phyloP scores from a whole-genome alignment of 2,329 filamentous ascomycete genomes.

The Fonsecaea nubica region DNA sequence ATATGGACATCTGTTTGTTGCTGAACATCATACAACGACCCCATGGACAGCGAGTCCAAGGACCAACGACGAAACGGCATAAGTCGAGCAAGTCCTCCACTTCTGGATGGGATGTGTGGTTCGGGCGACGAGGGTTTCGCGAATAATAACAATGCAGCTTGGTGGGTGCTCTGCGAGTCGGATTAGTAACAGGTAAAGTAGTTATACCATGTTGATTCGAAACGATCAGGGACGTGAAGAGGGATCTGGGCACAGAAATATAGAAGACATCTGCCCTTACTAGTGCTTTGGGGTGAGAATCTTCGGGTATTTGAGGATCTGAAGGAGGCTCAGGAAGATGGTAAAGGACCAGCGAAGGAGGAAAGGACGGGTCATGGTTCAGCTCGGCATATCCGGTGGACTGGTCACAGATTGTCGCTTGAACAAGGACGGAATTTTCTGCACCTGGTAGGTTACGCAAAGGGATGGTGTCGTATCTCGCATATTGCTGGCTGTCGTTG shows the following conservation, averaged over 20 bases:
- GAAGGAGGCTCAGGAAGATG: not conserved
- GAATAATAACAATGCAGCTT: conserved; percentile 2
- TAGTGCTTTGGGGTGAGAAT: not conserved
- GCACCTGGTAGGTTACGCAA: not conserved
- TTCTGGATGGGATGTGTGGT: not conserved
- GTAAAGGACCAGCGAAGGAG: not conserved
- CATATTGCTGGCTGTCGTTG: not conserved
- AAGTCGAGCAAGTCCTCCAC: not conserved
- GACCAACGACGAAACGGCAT: not conserved
- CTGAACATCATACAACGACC: conserved; percentile 3
- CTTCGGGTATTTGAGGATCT: not conserved
- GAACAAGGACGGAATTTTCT: not conserved
- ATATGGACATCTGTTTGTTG: not conserved
- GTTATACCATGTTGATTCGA: not conserved
- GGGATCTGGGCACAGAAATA: not conserved
- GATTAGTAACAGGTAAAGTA: not conserved
- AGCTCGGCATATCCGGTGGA: not conserved
- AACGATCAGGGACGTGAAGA: not conserved
- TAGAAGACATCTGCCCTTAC: not conserved
- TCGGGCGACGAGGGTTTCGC: not conserved
- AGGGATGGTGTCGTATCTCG: not conserved
- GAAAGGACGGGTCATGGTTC: not conserved
- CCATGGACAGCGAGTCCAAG: not conserved
- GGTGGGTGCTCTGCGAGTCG: not conserved
- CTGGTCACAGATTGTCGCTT: not conserved